Percentiles rank a stretch among this genome's conserved stretches.
Conservation (phyloP, 75 land plant species). For the Gnetum montanum region DNA sequence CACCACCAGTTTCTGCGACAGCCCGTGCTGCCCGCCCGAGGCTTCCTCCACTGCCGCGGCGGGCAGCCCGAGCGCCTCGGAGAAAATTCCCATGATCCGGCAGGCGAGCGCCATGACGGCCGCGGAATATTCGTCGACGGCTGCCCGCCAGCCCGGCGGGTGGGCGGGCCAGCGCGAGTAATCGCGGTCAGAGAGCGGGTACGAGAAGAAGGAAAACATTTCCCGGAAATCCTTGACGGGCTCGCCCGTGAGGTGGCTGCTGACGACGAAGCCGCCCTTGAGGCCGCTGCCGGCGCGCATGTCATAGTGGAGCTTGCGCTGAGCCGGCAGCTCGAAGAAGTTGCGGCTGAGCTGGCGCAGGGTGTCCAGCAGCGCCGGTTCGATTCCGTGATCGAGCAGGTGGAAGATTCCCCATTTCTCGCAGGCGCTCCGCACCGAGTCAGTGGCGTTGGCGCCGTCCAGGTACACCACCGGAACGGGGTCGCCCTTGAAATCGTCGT, state of each 20-base stretch:
- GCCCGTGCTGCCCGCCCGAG: slow-evolving; percentile 41
- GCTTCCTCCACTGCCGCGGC: neutral
- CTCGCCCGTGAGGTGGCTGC: slow-evolving; percentile 12
- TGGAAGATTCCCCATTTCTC: slow-evolving; percentile 22
- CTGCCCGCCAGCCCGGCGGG: slow-evolving; percentile 4
- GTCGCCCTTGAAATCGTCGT: slow-evolving; percentile 8
- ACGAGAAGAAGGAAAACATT: neutral
- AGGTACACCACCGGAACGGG: slow-evolving; percentile 12
- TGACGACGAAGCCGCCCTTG: slow-evolving; percentile 3
- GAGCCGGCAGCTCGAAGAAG: slow-evolving; percentile 13
- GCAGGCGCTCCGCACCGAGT: slow-evolving; percentile 8
- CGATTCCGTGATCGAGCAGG: slow-evolving; percentile 14
- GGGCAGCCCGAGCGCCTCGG: slow-evolving; percentile 14
- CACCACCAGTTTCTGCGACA: slow-evolving; percentile 60
- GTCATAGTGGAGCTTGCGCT: slow-evolving; percentile 14
- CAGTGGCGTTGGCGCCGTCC: neutral
- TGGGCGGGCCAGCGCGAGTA: neutral
- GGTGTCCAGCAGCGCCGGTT: neutral
- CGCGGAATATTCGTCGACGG: slow-evolving; percentile 6
- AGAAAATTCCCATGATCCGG: slow-evolving; percentile 7
- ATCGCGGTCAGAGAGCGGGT: neutral
- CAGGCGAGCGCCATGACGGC: slow-evolving; percentile 4
- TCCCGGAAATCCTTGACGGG: slow-evolving; percentile 7
- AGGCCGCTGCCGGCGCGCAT: slow-evolving; percentile 7
- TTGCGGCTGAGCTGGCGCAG: neutral